Conservation (phyloP, 1,284 basidiomycete species). For the Phellopilus nigrolimitatus region DNA sequence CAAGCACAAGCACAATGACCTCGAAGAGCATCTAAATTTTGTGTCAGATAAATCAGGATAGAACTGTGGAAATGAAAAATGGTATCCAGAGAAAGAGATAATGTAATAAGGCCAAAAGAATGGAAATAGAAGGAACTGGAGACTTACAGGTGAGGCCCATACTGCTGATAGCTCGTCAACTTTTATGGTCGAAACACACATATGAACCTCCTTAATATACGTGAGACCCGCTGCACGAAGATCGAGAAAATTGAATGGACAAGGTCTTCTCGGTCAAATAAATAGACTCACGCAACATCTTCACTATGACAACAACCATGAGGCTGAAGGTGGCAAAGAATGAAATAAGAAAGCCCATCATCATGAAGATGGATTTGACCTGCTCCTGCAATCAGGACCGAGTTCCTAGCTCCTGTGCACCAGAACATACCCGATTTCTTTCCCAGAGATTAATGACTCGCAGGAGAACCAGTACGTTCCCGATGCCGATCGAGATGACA, state of each 20-base stretch:
- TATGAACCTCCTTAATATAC: slow-evolving; percentile 4
- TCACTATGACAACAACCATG: slow-evolving; percentile 1
- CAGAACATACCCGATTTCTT: slow-evolving; percentile 13
- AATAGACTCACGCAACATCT: slow-evolving; percentile 5
- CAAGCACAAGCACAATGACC: slow-evolving; percentile 19
- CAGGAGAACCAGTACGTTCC: slow-evolving; percentile 17
- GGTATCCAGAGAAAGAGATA: background rate
- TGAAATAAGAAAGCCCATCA: slow-evolving; percentile 5
- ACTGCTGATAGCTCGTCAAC: slow-evolving; percentile 5
- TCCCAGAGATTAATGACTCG: slow-evolving; percentile 19
- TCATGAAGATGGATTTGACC: slow-evolving; percentile 5
- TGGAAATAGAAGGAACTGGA: background rate
- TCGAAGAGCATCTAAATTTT: slow-evolving; percentile 25
- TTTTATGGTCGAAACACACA: slow-evolving; percentile 1
- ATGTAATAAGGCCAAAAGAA: background rate
- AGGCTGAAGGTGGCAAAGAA: slow-evolving; percentile 9
- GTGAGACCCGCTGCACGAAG: slow-evolving; percentile 5
- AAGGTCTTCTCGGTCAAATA: too few species aligned
- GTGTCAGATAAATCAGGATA: background rate
- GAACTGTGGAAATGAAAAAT: too few species aligned
- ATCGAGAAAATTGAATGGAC: background rate
- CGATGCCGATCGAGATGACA: slow-evolving; percentile 9
- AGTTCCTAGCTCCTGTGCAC: too few species aligned
- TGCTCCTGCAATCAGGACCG: too few species aligned
- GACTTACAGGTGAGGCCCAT: slow-evolving; percentile 19